Percentiles rank a stretch among this genome's conserved stretches.
Conservation (phyloP, 306 rosid genomes). For the Arachis hypogaea region DNA sequence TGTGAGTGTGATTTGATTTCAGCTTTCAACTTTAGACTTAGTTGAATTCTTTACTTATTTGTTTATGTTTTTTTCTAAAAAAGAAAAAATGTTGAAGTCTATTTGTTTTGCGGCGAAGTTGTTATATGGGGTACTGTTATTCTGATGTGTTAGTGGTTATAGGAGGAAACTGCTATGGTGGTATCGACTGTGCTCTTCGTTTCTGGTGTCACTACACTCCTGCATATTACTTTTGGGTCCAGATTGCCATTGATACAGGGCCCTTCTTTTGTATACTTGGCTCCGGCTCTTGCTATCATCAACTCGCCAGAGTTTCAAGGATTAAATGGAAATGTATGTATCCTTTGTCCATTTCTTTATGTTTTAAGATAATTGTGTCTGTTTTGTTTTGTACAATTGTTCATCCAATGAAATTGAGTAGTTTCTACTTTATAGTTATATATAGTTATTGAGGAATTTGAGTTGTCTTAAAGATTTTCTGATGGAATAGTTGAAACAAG, state of each 20-base stretch:
- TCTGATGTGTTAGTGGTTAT: constrained; percentile 63
- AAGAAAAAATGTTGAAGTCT: not conserved
- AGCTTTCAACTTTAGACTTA: constrained; percentile 2
- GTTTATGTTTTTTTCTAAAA: not conserved
- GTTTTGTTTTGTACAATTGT: not conserved
- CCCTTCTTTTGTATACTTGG: constrained; percentile 88
- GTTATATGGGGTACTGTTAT: constrained; percentile 41
- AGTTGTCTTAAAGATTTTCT: constrained; percentile 5
- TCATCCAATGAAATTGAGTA: not conserved
- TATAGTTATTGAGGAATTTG: not conserved
- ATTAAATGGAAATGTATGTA: constrained; percentile 76
- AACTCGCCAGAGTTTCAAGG: constrained; percentile 89
- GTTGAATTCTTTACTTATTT: not conserved
- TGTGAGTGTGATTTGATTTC: constrained; percentile 62
- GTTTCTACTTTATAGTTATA: constrained; percentile 16
- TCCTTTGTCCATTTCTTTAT: constrained; percentile 38
- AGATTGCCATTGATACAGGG: constrained; percentile 97
- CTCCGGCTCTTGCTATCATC: constrained; percentile 85
- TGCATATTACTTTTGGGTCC: constrained; percentile 88
- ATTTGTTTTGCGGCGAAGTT: not conserved
- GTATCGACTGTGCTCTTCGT: constrained; percentile 90
- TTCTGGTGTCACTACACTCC: constrained; percentile 82
- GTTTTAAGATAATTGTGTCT: constrained; percentile 27
- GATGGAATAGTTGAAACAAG: constrained; percentile 7
- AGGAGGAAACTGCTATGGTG: constrained; percentile 93